Conservation (phyloP, 2,329 filamentous ascomycete genomes). For the Trichoderma koningii region DNA sequence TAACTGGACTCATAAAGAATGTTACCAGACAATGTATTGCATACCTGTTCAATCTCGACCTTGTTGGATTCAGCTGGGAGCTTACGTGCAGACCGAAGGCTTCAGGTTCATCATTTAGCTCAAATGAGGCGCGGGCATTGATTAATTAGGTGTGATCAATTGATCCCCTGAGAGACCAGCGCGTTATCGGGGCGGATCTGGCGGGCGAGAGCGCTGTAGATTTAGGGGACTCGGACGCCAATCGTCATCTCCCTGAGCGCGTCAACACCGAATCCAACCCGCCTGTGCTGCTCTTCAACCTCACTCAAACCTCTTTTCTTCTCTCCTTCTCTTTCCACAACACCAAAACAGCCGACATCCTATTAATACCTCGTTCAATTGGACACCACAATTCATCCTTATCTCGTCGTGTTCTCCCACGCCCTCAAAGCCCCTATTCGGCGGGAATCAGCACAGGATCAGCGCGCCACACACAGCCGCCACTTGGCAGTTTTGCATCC, state of each 20-base stretch:
- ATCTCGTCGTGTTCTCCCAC: background rate
- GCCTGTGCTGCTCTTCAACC: background rate
- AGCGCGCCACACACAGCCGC: constrained; percentile 16
- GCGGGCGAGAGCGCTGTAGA: constrained; percentile 23
- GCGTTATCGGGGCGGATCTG: constrained; percentile 23
- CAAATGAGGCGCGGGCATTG: constrained; percentile 3
- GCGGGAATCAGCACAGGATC: background rate
- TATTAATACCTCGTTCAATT: background rate
- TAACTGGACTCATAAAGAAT: background rate
- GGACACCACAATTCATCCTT: background rate
- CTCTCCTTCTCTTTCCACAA: background rate
- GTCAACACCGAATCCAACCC: background rate
- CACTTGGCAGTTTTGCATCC: background rate
- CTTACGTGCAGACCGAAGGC: background rate
- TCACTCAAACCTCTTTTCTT: background rate
- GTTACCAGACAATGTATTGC: background rate
- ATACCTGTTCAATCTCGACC: background rate
- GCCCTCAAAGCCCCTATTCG: constrained; percentile 12
- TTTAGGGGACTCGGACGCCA: constrained; percentile 8
- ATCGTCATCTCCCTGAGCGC: constrained; percentile 18
- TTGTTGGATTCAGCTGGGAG: no score
- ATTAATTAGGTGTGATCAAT: background rate
- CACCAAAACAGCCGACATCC: background rate
- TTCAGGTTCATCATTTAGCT: background rate
- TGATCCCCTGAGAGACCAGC: constrained; percentile 16